A percentile compares a stretch with the other conserved stretches of the same genome.
Conservation (phyloP, 768 basidiomycete genomes). For the Tylopilus felleus region DNA sequence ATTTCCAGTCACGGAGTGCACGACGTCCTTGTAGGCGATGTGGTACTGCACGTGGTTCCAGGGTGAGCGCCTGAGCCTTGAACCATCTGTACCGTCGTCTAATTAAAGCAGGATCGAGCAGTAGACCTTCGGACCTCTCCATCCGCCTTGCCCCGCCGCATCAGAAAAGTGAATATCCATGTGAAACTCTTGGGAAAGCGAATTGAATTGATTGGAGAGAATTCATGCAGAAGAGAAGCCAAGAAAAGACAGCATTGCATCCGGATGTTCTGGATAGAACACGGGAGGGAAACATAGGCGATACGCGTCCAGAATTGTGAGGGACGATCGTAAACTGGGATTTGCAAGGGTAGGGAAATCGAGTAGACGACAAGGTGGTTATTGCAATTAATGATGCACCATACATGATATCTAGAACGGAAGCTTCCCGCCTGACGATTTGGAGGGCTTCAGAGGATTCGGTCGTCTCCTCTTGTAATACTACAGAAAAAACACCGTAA, state of each 20-base stretch:
- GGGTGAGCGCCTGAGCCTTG: no score
- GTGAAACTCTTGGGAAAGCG: not conserved
- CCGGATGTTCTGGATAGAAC: no score
- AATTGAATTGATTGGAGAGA: not conserved
- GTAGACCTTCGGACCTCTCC: not conserved
- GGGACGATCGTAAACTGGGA: no score
- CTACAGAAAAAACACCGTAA: constrained; percentile 11
- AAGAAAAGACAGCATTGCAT: no score
- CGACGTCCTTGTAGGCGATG: no score
- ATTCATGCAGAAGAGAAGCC: not conserved
- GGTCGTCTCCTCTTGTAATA: constrained; percentile 42
- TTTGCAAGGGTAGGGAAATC: not conserved
- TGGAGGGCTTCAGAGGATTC: constrained; percentile 56
- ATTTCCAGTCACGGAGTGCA: no score
- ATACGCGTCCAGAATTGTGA: no score
- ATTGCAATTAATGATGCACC: constrained; percentile 2
- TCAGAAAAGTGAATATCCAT: not conserved
- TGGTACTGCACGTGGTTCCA: not conserved
- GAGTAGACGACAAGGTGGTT: not conserved
- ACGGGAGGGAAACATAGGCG: no score
- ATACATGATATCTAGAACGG: constrained; percentile 48
- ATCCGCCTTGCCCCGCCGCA: not conserved
- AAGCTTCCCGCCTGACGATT: constrained; percentile 47
- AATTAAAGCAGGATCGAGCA: not conserved
- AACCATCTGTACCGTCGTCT: not conserved